Conservation (phyloP, 768 basidiomycete genomes). For the Sarcodon sp. region DNA sequence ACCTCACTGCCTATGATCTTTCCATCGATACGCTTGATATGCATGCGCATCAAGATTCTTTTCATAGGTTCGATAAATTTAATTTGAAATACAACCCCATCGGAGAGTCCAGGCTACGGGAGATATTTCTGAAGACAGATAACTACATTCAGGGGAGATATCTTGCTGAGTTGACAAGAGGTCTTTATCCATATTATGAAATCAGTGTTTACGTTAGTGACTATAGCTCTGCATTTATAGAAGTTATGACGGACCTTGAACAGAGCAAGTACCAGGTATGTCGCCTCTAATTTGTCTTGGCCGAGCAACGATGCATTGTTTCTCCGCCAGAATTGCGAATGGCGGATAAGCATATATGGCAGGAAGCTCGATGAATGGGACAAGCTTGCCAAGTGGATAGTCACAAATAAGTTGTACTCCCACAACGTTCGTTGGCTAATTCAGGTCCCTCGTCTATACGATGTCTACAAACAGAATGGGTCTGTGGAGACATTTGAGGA, state of each 20-base stretch:
- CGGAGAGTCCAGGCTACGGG: slow-evolving; percentile 86
- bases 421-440: slow-evolving; percentile 98
- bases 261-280: slow-evolving; percentile 95
- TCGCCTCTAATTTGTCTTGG: neutral
- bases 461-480: slow-evolving; percentile 86
- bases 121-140: slow-evolving; percentile 98
- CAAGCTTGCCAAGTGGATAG: slow-evolving; percentile 94
- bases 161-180: slow-evolving; percentile 87
- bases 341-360: slow-evolving; percentile 95
- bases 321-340: slow-evolving; percentile 75
- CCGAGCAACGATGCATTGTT: neutral
- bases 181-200: slow-evolving; percentile 24
- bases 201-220: neutral
- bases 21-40: slow-evolving; percentile 99
- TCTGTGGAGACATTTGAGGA: slow-evolving; percentile 82
- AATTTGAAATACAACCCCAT: slow-evolving; percentile 97
- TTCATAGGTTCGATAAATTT: slow-evolving; percentile 98
- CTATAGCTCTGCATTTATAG: slow-evolving; percentile 25
- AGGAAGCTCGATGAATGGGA: slow-evolving; percentile 84
- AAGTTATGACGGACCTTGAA: slow-evolving; percentile 95
- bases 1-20: slow-evolving; percentile 92
- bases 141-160: slow-evolving; percentile 89
- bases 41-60: slow-evolving; percentile 97
- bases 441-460: slow-evolving; percentile 89
- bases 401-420: slow-evolving; percentile 84